Evolutionary conservation across 768 basidiomycete species (phyloP).

Genomic region (Leucosporidium scottii): DNA sequence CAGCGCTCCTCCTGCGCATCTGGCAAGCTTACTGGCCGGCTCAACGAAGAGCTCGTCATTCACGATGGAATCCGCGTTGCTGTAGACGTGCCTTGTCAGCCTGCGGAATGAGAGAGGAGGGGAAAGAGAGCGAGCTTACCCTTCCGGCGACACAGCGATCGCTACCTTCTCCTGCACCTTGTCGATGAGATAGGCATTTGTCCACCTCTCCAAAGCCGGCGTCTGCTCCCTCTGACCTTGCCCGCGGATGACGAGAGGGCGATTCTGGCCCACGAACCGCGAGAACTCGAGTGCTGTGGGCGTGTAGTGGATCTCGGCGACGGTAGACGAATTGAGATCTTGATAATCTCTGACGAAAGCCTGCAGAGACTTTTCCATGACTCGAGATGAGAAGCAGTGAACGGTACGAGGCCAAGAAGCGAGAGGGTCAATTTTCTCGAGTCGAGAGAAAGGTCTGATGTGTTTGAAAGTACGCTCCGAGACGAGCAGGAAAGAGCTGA

Average conservation of each 20-base stretch:
- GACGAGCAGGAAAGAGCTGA: too few species aligned
- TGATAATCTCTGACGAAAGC: slow-evolving; percentile 15
- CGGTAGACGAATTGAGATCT: slow-evolving; percentile 10
- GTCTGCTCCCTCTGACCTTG: neutral
- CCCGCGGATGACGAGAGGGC: slow-evolving; percentile 20
- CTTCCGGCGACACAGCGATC: slow-evolving; percentile 20
- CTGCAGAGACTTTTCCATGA: slow-evolving; percentile 5
- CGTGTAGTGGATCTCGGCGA: slow-evolving; percentile 12
- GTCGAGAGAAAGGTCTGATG: neutral
- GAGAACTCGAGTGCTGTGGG: slow-evolving; percentile 21
- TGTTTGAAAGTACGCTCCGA: neutral
- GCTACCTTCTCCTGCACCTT: slow-evolving; percentile 11
- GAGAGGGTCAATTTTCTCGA: neutral
- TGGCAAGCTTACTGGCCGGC: slow-evolving; percentile 17
- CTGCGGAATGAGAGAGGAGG: too few species aligned
- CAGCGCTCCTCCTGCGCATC: too few species aligned
- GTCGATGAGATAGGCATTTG: slow-evolving; percentile 16
- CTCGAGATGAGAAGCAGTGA: too few species aligned
- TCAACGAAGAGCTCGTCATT: slow-evolving; percentile 27
- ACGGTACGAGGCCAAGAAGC: neutral
- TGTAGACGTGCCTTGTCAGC: neutral
- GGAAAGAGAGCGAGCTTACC: neutral
- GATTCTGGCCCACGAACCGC: slow-evolving; percentile 21
- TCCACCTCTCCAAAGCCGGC: slow-evolving; percentile 17
- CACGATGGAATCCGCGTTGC: slow-evolving; percentile 29